A percentile compares a stretch with the other conserved stretches of the same genome.
Evolutionary conservation across 495 filamentous ascomycete species (phyloP).

Genomic region (Xylaria castorea): DNA sequence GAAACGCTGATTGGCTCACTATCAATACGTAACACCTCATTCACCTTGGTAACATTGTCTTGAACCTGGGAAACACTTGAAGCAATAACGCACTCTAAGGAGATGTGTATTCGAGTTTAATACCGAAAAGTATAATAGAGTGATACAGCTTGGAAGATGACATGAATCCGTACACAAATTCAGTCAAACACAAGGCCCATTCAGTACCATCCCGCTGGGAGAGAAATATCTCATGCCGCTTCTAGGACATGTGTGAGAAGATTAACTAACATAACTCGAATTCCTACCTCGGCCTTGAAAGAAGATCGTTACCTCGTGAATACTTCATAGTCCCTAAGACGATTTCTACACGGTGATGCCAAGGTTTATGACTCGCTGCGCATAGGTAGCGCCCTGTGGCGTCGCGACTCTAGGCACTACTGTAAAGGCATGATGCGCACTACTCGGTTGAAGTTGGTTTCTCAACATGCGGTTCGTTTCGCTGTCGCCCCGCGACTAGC

Average conservation of each 20-base stretch:
- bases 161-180: neutral
- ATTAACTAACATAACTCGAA: neutral
- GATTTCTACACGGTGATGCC: neutral
- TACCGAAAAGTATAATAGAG: neutral
- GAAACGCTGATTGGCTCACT: neutral
- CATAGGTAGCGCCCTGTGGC: neutral
- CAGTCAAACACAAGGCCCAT: neutral
- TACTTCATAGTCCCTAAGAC: neutral
- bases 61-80: neutral
- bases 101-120: neutral
- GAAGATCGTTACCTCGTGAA: neutral
- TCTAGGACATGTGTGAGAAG: neutral
- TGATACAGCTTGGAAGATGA: neutral
- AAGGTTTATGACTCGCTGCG: constrained; percentile 1
- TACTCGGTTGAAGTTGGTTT: neutral
- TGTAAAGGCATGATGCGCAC: neutral
- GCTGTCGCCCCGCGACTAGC: neutral
- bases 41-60: neutral
- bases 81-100: neutral
- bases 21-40: neutral
- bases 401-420: neutral
- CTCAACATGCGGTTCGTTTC: neutral
- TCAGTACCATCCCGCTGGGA: neutral
- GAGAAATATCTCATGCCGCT: neutral
- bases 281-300: too few species aligned